These are phyloP conservation scores for Aspergillus vadensis DNA, from an alignment of 2,329 filamentous ascomycete genomes.

Conservation along the genomic window DNA sequence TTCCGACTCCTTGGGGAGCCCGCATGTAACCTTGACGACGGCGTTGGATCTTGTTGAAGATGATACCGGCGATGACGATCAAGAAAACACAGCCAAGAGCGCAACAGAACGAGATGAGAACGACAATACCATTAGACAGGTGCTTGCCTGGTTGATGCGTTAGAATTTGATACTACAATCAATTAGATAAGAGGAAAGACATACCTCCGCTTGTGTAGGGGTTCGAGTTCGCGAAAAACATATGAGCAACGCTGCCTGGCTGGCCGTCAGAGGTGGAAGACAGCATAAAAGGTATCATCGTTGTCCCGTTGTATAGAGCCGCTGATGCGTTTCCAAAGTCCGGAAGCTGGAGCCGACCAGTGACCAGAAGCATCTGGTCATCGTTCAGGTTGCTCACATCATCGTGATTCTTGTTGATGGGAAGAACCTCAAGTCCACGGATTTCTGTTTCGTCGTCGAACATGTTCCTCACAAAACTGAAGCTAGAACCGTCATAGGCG, in stretches of 20 bases:
- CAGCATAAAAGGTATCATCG: slow-evolving; percentile 76
- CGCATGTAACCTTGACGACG: slow-evolving; percentile 50
- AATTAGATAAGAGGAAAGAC: slow-evolving; percentile 34
- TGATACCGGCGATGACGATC: slow-evolving; percentile 49
- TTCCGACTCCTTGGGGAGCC: slow-evolving; percentile 47
- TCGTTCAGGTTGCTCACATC: slow-evolving; percentile 64
- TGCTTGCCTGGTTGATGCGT: slow-evolving; percentile 31
- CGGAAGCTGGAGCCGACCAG: slow-evolving; percentile 77
- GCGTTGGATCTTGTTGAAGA: slow-evolving; percentile 51
- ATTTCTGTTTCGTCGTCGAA: slow-evolving; percentile 70
- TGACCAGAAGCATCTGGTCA: slow-evolving; percentile 75
- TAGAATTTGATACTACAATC: slow-evolving; percentile 1
- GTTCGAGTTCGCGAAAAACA: slow-evolving; percentile 81
- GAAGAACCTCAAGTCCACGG: slow-evolving; percentile 78
- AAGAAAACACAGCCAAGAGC: slow-evolving; percentile 52
- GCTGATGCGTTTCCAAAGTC: slow-evolving; percentile 80
- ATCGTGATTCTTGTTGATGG: slow-evolving; percentile 68
- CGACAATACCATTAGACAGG: slow-evolving; percentile 49
- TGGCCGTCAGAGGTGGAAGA: slow-evolving; percentile 67
- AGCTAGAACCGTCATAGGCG: slow-evolving; percentile 75
- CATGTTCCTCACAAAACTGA: slow-evolving; percentile 64
- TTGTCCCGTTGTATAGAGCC: slow-evolving; percentile 82
- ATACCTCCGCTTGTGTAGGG: slow-evolving; percentile 69
- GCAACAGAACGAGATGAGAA: slow-evolving; percentile 51
- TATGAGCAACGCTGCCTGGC: slow-evolving; percentile 72